These are phyloP conservation scores for Combretum micranthum DNA, from an alignment of 345 rosid genomes.

Conservation along the genomic window DNA sequence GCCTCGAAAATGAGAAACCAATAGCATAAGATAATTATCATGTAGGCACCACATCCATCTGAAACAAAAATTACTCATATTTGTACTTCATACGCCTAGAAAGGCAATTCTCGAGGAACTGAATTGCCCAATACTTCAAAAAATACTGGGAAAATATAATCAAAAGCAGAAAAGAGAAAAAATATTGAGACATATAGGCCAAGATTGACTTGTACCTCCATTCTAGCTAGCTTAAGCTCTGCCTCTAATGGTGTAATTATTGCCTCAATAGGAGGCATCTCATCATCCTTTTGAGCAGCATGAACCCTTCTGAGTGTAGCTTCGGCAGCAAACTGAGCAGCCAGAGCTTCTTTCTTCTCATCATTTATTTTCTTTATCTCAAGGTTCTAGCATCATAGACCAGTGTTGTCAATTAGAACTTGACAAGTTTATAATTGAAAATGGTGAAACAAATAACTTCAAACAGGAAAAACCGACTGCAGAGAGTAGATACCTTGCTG, in stretches of 20 bases:
- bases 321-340: constrained; percentile 50
- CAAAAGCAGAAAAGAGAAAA: neutral
- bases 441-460: neutral
- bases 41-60: neutral
- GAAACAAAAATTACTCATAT: too few relatives aligned
- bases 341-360: constrained; percentile 38
- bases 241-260: constrained; percentile 43
- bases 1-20: constrained; percentile 16
- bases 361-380: constrained; percentile 43
- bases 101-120: too few relatives aligned
- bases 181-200: neutral
- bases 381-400: constrained; percentile 25
- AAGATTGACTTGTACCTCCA: constrained; percentile 25
- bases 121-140: neutral
- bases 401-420: constrained; percentile 2
- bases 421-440: neutral
- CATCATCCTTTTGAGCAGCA: constrained; percentile 49
- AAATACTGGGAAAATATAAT: neutral
- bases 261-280: constrained; percentile 54
- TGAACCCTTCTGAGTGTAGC: constrained; percentile 48
- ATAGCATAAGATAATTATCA: constrained; percentile 2
- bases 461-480: neutral
- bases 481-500: constrained; percentile 31
- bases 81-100: too few relatives aligned
- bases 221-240: constrained; percentile 41